Evolutionary conservation across 225 moss, liverwort and hornwort species (phyloP).

Genomic region (Pseudisothecium myosuroides): DNA sequence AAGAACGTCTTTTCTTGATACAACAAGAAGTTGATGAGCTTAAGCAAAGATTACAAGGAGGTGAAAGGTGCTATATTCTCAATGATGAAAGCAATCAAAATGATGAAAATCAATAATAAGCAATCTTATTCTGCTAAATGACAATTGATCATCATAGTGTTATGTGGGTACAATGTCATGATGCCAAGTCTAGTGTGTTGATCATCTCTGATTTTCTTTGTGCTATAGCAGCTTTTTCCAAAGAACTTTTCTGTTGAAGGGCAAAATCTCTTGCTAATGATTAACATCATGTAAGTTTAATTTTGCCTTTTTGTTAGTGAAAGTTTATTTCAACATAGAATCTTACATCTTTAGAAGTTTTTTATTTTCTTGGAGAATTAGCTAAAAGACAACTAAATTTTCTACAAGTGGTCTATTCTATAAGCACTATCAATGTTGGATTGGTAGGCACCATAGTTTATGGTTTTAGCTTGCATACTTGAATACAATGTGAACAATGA

Average conservation of each 20-base stretch:
- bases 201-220: neutral
- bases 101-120: neutral
- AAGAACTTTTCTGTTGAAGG: neutral
- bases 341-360: neutral
- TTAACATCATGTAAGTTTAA: conserved; percentile 4
- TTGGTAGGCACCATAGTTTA: neutral
- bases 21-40: conserved; percentile 21
- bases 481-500: neutral
- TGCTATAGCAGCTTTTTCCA: neutral
- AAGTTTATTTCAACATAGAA: neutral
- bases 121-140: neutral
- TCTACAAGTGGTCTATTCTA: neutral
- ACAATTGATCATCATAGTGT: neutral
- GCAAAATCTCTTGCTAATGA: neutral
- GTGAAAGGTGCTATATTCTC: neutral
- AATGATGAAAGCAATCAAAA: neutral
- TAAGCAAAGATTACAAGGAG: neutral
- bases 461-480: neutral
- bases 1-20: conserved; percentile 9
- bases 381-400: neutral
- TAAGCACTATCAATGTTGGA: neutral
- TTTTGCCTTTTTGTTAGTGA: neutral
- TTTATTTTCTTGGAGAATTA: neutral
- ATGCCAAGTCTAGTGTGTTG: neutral
- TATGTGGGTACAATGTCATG: neutral